These are phyloP conservation scores for Ceratocystis ficicola DNA, from an alignment of 2,329 filamentous ascomycete species.

Conservation along the genomic window DNA sequence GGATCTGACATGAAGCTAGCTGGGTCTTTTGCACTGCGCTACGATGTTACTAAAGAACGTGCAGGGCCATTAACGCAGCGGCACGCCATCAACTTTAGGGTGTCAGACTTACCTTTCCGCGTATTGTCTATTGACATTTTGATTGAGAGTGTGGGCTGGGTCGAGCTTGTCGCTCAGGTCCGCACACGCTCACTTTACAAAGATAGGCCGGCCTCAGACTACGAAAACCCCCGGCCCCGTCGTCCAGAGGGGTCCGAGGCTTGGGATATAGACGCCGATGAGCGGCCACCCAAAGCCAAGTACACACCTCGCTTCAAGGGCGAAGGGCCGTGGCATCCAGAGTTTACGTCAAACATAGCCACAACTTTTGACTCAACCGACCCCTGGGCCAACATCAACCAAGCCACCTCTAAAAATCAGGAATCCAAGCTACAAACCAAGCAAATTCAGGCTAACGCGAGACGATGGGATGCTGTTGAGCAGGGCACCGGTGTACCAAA, in stretches of 20 bases:
- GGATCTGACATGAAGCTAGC: conserved; percentile 53
- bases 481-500: conserved; percentile 15
- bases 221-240: conserved; percentile 19
- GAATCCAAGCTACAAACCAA: background rate
- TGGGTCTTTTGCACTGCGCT: conserved; percentile 59
- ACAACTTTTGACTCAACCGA: conserved; percentile 13
- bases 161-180: conserved; percentile 76
- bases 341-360: background rate
- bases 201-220: conserved; percentile 24
- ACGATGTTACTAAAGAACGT: conserved; percentile 72
- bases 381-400: conserved; percentile 22
- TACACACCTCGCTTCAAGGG: conserved; percentile 16
- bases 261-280: conserved; percentile 20
- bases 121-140: conserved; percentile 74
- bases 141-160: conserved; percentile 85
- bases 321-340: conserved; percentile 14
- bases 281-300: conserved; percentile 19
- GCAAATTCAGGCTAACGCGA: conserved; percentile 21
- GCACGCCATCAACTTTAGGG: conserved; percentile 48
- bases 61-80: conserved; percentile 59
- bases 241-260: conserved; percentile 12
- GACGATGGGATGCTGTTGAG: conserved; percentile 22
- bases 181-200: conserved; percentile 43
- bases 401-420: conserved; percentile 22
- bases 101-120: conserved; percentile 62